A percentile compares a stretch with the other conserved stretches of the same genome.
Evolutionary conservation across 2,329 filamentous ascomycete species (phyloP).

Genomic region (Xylaria sp.): DNA sequence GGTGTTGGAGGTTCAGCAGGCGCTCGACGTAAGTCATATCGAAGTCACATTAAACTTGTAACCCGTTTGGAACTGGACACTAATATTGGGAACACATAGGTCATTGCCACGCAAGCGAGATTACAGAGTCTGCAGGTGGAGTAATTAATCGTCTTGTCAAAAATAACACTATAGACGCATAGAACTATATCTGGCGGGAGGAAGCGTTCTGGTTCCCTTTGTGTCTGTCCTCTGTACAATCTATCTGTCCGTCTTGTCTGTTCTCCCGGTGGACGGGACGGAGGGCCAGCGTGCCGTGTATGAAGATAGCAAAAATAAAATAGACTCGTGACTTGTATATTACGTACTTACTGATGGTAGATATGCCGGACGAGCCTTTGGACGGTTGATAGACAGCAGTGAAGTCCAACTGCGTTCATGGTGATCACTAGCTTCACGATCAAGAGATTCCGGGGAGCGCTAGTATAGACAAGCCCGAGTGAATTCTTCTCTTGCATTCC

Average conservation of each 20-base stretch:
- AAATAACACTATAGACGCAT: slow-evolving; percentile 33
- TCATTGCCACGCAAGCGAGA: slow-evolving; percentile 46
- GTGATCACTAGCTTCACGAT: no score
- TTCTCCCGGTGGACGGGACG: not conserved
- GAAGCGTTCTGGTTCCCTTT: slow-evolving; percentile 35
- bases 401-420: no score
- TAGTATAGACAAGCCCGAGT: no score
- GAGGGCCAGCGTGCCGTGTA: slow-evolving; percentile 49
- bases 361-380: no score
- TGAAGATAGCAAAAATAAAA: slow-evolving; percentile 47
- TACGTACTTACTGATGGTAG: not conserved
- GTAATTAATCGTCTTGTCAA: slow-evolving; percentile 28
- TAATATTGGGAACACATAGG: slow-evolving; percentile 38
- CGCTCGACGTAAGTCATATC: slow-evolving; percentile 78
- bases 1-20: slow-evolving; percentile 94
- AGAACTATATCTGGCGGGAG: slow-evolving; percentile 26
- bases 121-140: slow-evolving; percentile 46
- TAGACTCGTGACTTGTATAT: slow-evolving; percentile 29
- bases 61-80: not conserved
- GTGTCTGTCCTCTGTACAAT: slow-evolving; percentile 43
- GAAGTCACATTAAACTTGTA: not conserved
- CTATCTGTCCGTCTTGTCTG: slow-evolving; percentile 16
- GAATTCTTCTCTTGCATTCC: no score
- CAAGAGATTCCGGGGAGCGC: no score
- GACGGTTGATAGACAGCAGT: no score